These are phyloP conservation scores for Candida saitoana DNA, from an alignment of 805 yeast genomes.

Conservation along the genomic window DNA sequence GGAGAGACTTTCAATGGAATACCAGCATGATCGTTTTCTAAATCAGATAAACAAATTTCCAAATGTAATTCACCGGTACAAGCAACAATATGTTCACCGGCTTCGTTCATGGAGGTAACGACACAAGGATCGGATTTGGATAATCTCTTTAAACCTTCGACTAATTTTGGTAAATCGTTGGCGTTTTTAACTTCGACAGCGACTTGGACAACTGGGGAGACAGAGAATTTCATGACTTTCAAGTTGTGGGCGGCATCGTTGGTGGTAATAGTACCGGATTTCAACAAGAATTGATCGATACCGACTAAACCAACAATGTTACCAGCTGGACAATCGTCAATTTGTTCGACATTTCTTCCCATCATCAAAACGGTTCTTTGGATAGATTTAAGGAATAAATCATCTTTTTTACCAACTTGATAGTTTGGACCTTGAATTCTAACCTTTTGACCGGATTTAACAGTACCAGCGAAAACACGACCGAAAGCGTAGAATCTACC, in stretches of 20 bases:
- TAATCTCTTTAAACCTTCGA: constrained; percentile 99
- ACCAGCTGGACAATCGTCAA: constrained; percentile 99
- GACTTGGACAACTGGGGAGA: constrained; percentile 98
- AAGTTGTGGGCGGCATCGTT: constrained; percentile 95
- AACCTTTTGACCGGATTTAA: constrained; percentile 97
- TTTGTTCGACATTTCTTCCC: constrained; percentile 98
- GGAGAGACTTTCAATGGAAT: constrained; percentile 96
- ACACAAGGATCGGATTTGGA: constrained; percentile 99
- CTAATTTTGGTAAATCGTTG: constrained; percentile 97
- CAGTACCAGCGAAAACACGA: constrained; percentile 99
- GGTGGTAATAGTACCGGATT: constrained; percentile 99
- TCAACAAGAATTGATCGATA: constrained; percentile 98
- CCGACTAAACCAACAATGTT: constrained; percentile 99
- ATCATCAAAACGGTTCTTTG: constrained; percentile 99
- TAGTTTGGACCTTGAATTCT: constrained; percentile 99
- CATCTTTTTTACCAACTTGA: constrained; percentile 97
- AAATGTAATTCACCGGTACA: constrained; percentile 99
- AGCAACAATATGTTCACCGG: constrained; percentile 99
- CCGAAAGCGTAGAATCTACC: constrained; percentile 99
- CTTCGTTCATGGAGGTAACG: constrained; percentile 75
- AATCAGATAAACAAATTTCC: constrained; percentile 94
- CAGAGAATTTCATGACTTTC: constrained; percentile 99
- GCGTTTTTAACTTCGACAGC: constrained; percentile 99
- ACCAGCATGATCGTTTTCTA: constrained; percentile 99
- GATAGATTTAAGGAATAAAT: constrained; percentile 91